Conservation (phyloP, 2,329 filamentous ascomycete species). For the Colletotrichum nymphaeae region DNA sequence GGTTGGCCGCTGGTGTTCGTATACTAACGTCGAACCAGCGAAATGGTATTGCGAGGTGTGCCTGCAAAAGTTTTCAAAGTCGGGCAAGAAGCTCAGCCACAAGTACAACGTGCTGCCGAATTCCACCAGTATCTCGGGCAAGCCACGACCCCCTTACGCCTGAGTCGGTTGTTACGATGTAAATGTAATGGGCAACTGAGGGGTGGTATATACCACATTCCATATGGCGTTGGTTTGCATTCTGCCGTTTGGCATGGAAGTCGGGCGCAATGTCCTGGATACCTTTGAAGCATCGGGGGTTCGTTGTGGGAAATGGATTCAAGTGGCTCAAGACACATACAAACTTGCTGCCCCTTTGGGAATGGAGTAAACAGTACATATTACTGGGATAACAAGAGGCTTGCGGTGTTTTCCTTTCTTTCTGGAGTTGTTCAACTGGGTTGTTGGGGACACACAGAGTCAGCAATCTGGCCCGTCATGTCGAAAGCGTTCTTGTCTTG, state of each 20-base stretch:
- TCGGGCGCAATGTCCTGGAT: slow-evolving; percentile 7
- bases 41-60: slow-evolving; percentile 89
- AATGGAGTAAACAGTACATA: slow-evolving; percentile 33
- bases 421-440: background rate
- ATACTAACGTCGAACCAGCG: slow-evolving; percentile 54
- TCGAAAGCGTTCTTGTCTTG: background rate
- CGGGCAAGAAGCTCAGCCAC: slow-evolving; percentile 62
- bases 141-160: slow-evolving; percentile 21
- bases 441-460: background rate
- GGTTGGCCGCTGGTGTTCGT: background rate
- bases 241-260: slow-evolving; percentile 1
- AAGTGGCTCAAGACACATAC: slow-evolving; percentile 3
- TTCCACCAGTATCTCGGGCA: slow-evolving; percentile 21
- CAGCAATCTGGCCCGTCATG: slow-evolving; percentile 18
- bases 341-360: slow-evolving; percentile 4
- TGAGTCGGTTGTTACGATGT: background rate
- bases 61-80: slow-evolving; percentile 72
- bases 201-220: slow-evolving; percentile 6
- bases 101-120: slow-evolving; percentile 48
- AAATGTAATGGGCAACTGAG: background rate
- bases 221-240: slow-evolving; percentile 21
- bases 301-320: slow-evolving; percentile 1
- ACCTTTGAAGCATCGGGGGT: slow-evolving; percentile 14
- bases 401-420: background rate
- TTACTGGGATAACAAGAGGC: slow-evolving; percentile 14